A percentile compares a stretch with the other conserved stretches of the same genome.
Evolutionary conservation across 176 grass and related monocot genomes (phyloP).

Genomic region (Aegilops speltoides): DNA sequence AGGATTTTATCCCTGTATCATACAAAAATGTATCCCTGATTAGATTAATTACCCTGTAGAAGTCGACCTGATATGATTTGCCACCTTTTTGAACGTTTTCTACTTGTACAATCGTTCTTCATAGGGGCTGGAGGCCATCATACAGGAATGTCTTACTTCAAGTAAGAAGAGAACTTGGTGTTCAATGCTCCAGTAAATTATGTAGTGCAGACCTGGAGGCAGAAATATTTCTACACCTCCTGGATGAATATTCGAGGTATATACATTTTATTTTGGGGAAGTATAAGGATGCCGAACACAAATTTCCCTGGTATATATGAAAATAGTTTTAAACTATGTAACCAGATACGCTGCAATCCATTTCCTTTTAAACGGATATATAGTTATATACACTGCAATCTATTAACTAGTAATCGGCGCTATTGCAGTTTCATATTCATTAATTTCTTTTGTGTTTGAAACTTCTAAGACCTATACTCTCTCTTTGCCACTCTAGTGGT

Average conservation of each 20-base stretch:
- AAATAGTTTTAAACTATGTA: background rate
- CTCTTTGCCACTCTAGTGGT: background rate
- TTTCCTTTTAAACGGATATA: background rate
- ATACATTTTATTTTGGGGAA: background rate
- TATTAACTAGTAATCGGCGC: background rate
- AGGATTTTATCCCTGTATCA: background rate
- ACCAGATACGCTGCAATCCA: background rate
- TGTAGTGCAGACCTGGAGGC: constrained; percentile 79
- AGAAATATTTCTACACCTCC: constrained; percentile 94
- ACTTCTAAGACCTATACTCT: background rate
- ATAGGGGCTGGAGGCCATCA: constrained; percentile 79
- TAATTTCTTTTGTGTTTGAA: background rate
- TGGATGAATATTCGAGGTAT: constrained; percentile 88
- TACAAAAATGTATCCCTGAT: background rate
- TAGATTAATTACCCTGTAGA: background rate
- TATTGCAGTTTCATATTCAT: too few relatives aligned
- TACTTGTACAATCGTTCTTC: constrained; percentile 18
- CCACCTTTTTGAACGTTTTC: background rate
- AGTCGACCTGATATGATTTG: background rate
- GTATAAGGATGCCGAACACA: background rate
- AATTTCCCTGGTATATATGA: background rate
- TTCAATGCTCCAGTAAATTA: constrained; percentile 80
- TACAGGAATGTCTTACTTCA: constrained; percentile 78
- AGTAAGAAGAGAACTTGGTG: constrained; percentile 67
- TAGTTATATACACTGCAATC: background rate